Conservation (phyloP, 2,329 filamentous ascomycete species). For the Exserohilum turcica region DNA sequence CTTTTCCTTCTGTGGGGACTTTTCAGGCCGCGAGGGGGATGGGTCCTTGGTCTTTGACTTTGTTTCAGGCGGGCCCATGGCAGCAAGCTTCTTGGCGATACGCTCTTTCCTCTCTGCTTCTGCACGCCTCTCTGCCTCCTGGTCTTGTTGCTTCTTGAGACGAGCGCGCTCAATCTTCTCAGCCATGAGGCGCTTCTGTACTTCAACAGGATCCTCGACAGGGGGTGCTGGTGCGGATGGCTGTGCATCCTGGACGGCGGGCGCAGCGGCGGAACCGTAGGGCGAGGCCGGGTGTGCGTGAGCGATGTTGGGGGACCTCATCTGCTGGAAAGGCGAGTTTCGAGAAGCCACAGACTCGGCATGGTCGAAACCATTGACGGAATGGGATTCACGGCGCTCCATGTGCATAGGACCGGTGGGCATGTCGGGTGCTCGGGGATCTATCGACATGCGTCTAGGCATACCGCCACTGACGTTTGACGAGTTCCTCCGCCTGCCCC, state of each 20-base stretch:
- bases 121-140: slow-evolving; percentile 68
- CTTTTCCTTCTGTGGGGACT: slow-evolving; percentile 54
- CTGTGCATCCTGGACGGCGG: slow-evolving; percentile 28
- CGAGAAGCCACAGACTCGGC: slow-evolving; percentile 28
- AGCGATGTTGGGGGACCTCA: slow-evolving; percentile 37
- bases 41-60: slow-evolving; percentile 46
- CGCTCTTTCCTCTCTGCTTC: slow-evolving; percentile 74
- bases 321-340: slow-evolving; percentile 29
- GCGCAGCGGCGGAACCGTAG: slow-evolving; percentile 40
- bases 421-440: slow-evolving; percentile 52
- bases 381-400: slow-evolving; percentile 40
- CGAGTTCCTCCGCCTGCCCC: slow-evolving; percentile 79
- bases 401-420: slow-evolving; percentile 33
- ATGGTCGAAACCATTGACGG: slow-evolving; percentile 36
- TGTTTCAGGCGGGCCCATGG: slow-evolving; percentile 62
- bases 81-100: slow-evolving; percentile 73
- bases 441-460: slow-evolving; percentile 66
- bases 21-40: slow-evolving; percentile 43
- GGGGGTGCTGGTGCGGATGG: slow-evolving; percentile 48
- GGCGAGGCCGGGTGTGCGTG: slow-evolving; percentile 45
- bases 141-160: slow-evolving; percentile 65
- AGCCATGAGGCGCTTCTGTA: slow-evolving; percentile 72
- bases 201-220: slow-evolving; percentile 65
- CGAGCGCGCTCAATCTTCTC: slow-evolving; percentile 70
- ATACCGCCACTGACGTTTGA: slow-evolving; percentile 91